Evolutionary conservation across 257 asterid genomes (phyloP), one percentile per base, ranked within the genome.

Genomic region (Penstemon davidsonii): DNA sequence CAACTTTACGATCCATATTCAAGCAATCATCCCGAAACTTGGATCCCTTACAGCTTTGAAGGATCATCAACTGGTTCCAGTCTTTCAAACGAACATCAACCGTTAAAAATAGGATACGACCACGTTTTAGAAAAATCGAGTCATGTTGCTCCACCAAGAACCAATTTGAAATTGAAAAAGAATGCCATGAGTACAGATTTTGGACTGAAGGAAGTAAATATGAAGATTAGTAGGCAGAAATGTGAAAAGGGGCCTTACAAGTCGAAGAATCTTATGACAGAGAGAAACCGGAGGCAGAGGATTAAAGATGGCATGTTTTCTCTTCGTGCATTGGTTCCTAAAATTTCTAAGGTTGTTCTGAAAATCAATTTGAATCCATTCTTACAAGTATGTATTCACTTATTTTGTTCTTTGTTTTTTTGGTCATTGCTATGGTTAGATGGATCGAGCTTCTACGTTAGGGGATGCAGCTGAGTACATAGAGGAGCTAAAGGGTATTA

Each of bases 311-410:
- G 92, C 6, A 81, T 86, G 70, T 72, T 79, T 70, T 76, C 86
- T 69, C 95, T 92, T 43, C 95, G 98, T 3, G 77, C 96, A 37
- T 49, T 90, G 66, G 97, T 92, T 72, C 98, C 98, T 9, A 83
- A 86, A 5, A 92, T 92, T 60, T 54, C 97, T 10, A 92, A 90
- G 97, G 97, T 25, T 25, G 33, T 92, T 68, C 51, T 47, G 37
- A 43, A 59, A 38, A 56, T 6, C 75, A 11, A 53, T 56, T 61
- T 44, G 36, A 33, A 15, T 44, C 50, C 43, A 55, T 41, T 8
- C 49, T 64, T 37, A 8, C 8, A 37, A 41, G 25, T 40, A 56
- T 40, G 53, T 8, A 4, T 9, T 38, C 42, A 11, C 38, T 51
- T 55, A 52, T 10, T 42, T 67, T 18, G 50, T 44, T 38, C n/a